Evolutionary conservation across 805 yeast species (phyloP).

Genomic region (Suhomyces prunicola): DNA sequence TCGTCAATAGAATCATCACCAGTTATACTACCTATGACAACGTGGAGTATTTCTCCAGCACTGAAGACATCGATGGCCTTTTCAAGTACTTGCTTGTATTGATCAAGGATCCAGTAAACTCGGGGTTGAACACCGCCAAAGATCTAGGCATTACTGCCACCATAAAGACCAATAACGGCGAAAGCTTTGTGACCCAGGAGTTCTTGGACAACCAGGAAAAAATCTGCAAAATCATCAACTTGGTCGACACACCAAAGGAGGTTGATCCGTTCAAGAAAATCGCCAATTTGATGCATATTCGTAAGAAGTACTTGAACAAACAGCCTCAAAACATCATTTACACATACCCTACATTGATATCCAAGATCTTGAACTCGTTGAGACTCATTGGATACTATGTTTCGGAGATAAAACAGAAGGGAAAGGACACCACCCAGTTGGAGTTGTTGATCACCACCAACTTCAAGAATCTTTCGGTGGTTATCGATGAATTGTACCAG

Average conservation of each 20-base stretch:
- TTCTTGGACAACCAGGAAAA: slow-evolving; percentile 52
- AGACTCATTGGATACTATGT: slow-evolving; percentile 39
- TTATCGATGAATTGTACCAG: slow-evolving; percentile 63
- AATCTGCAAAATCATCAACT: slow-evolving; percentile 67
- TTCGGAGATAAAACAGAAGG: slow-evolving; percentile 29
- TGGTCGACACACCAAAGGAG: slow-evolving; percentile 43
- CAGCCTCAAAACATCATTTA: slow-evolving; percentile 56
- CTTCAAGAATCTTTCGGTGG: slow-evolving; percentile 72
- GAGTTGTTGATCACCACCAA: slow-evolving; percentile 41
- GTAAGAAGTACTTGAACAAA: slow-evolving; percentile 46
- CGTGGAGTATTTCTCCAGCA: slow-evolving; percentile 28
- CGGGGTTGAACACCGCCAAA: slow-evolving; percentile 32
- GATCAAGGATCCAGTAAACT: slow-evolving; percentile 35
- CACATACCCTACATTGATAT: slow-evolving; percentile 75
- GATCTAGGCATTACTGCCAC: slow-evolving; percentile 38
- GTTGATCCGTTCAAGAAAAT: slow-evolving; percentile 39
- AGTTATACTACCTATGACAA: slow-evolving; percentile 17
- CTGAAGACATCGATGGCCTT: slow-evolving; percentile 55
- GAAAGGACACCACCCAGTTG: slow-evolving; percentile 20
- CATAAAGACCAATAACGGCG: slow-evolving; percentile 27
- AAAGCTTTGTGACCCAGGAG: slow-evolving; percentile 31
- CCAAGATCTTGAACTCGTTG: slow-evolving; percentile 56
- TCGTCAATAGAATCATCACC: slow-evolving; percentile 55
- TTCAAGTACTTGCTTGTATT: slow-evolving; percentile 57
- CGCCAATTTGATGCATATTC: slow-evolving; percentile 31